phyloP scores from a whole-genome alignment of 139 green algal species.

The Eudorina sp. region DNA sequence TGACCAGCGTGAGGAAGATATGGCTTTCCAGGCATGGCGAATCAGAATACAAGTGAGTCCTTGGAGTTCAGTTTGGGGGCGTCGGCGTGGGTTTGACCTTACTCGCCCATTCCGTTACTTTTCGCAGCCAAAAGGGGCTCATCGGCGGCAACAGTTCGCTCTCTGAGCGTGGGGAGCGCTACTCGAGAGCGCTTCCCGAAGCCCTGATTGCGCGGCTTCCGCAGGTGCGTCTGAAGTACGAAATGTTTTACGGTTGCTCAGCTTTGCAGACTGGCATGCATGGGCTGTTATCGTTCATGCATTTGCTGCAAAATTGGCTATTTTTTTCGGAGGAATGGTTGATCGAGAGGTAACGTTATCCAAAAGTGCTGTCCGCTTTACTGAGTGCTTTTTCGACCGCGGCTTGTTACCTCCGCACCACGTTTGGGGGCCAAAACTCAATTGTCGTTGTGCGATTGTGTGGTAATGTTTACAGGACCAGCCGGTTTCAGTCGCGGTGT shows the following conservation, averaged over 20 bases:
- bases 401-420: too few species aligned
- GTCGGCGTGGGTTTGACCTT: background rate
- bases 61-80: background rate
- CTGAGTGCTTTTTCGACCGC: too few species aligned
- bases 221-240: slow-evolving; percentile 60
- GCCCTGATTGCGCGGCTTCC: slow-evolving; percentile 72
- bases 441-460: background rate
- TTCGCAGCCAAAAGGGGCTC: slow-evolving; percentile 59
- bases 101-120: background rate
- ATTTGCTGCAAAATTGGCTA: too few species aligned
- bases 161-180: slow-evolving; percentile 77
- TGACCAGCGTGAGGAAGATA: slow-evolving; percentile 81
- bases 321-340: too few species aligned
- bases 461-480: slow-evolving; percentile 2
- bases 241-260: too few species aligned
- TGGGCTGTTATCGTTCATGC: too few species aligned
- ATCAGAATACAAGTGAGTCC: slow-evolving; percentile 82
- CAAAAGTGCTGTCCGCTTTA: too few species aligned
- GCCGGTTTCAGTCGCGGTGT: slow-evolving; percentile 87
- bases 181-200: slow-evolving; percentile 82
- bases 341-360: too few species aligned
- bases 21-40: slow-evolving; percentile 91
- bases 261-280: too few species aligned
- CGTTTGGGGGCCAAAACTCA: too few species aligned
- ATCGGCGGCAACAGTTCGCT: slow-evolving; percentile 88